Percentiles rank a stretch among this genome's conserved stretches.
Evolutionary conservation across 2,329 filamentous ascomycete genomes (phyloP).

Genomic region (Ascomycota sp.): DNA sequence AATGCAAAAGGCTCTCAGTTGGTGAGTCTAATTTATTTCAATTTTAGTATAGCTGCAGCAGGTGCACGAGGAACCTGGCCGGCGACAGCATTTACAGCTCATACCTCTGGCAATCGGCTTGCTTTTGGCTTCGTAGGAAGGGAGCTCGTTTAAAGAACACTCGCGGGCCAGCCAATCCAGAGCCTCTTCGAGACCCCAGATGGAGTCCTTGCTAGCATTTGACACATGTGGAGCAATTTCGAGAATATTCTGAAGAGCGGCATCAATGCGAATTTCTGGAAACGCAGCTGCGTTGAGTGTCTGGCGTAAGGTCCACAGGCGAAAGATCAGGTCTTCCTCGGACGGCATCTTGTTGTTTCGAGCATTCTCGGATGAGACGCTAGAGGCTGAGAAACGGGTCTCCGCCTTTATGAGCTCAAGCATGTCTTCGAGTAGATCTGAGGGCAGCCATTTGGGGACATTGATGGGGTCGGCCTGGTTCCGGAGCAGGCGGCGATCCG

Average conservation of each 20-base stretch:
- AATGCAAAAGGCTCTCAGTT: conserved; percentile 24
- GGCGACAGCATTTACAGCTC: not conserved
- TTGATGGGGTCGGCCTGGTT: conserved; percentile 53
- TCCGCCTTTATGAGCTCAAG: conserved; percentile 50
- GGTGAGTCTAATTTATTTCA: conserved; percentile 18
- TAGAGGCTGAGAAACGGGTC: conserved; percentile 31
- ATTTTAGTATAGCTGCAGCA: conserved; percentile 1
- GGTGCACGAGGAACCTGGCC: not conserved
- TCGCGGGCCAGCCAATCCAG: conserved; percentile 78
- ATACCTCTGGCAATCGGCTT: conserved; percentile 17
- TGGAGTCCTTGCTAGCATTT: conserved; percentile 33
- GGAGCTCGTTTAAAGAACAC: conserved; percentile 44
- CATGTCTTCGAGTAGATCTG: conserved; percentile 56
- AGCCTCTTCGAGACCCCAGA: conserved; percentile 74
- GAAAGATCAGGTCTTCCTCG: conserved; percentile 59
- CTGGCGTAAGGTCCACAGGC: conserved; percentile 66
- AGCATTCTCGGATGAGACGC: conserved; percentile 21
- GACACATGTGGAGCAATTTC: conserved; percentile 41
- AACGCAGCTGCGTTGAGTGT: conserved; percentile 50
- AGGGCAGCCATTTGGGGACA: conserved; percentile 56
- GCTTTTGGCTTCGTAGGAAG: conserved; percentile 36
- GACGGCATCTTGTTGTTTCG: conserved; percentile 29
- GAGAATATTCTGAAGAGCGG: conserved; percentile 42
- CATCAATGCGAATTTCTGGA: conserved; percentile 34
- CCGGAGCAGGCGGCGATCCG: conserved; percentile 62